Percentiles rank a stretch among this genome's conserved stretches.
These are phyloP conservation scores for Mycena metata DNA, from an alignment of 768 basidiomycete genomes.

Conservation along the genomic window DNA sequence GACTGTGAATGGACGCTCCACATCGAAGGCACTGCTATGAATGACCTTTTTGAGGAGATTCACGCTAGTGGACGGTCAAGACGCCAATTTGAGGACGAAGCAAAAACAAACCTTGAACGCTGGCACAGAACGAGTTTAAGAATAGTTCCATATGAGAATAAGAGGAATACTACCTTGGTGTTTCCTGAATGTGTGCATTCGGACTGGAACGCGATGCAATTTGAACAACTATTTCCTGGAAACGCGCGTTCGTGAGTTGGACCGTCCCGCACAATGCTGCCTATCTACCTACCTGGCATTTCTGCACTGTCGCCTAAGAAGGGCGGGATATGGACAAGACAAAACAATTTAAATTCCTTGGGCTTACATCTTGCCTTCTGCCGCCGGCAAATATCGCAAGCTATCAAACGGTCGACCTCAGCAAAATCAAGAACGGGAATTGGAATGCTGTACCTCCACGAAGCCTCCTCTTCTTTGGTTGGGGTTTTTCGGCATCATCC, in stretches of 20 bases:
- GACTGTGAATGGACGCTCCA: not conserved
- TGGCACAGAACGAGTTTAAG: not conserved
- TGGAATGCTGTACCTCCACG: too few relatives aligned
- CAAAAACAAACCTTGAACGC: conserved; percentile 18
- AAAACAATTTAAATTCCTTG: not conserved
- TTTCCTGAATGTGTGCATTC: conserved; percentile 57
- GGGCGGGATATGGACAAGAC: not conserved
- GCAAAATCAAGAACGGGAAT: too few relatives aligned
- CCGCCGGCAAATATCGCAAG: conserved; percentile 73
- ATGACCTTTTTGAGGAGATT: not conserved
- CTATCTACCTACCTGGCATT: too few relatives aligned
- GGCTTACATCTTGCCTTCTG: conserved; percentile 71
- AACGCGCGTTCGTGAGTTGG: too few relatives aligned
- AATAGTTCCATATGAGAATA: too few relatives aligned
- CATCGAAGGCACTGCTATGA: not conserved
- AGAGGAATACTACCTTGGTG: too few relatives aligned
- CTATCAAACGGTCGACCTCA: conserved; percentile 53
- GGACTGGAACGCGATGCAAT: conserved; percentile 53
- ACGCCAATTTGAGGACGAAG: not conserved
- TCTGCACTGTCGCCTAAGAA: conserved; percentile 59
- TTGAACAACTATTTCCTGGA: too few relatives aligned
- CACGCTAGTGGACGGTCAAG: not conserved
- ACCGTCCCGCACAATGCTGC: too few relatives aligned
- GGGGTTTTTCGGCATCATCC: too few relatives aligned
- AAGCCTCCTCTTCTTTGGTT: too few relatives aligned